Evolutionary conservation across 78 protist genomes (phyloP), one percentile per base, ranked within the genome.

Genomic region (Neovahlkampfia damariscottae): DNA sequence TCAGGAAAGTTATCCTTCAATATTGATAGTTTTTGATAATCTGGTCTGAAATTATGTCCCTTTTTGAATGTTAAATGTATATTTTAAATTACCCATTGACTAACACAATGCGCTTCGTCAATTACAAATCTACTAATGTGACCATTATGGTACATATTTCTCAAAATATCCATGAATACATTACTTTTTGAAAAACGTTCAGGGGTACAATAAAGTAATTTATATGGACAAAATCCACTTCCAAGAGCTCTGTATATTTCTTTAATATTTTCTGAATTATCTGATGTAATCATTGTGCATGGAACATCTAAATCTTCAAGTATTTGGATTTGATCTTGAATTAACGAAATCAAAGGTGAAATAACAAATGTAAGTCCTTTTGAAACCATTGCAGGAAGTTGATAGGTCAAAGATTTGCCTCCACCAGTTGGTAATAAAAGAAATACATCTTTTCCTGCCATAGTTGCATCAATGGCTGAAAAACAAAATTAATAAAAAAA

Each of bases 341-440:
- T 97, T 28, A 98, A 91, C 2, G 99, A 84, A 27, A 98, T 30
- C 37, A 98, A 90, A 38, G 99, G 99, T 10, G 97, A 94, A 0
- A 96, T 34, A 39, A 96, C 97, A 1, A 96, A n/a, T 4, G 93
- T 76, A 2, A 96, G 37, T 4, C 92, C 93, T 29, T 3, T 5
- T 0, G 2, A 4, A 8, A 34, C 1, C 19, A 93, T 41, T 5
- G 96, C 90, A 2, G 96, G 94, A 3, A 90, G 86, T 80, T 86
- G 87, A 76, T 87, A 98, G 79, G 93, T 84, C 3, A 98, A 89
- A 10, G 86, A 68, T 84, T 98, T 98, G 38, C 99, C 99, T 3
- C 98, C 98, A 28, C 99, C 99, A 6, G 99, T 98, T 38, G 99
- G 99, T 92, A 97, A 85, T 58, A 95, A 67, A 30, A 96, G 95